Evolutionary conservation across 1,139 yeast genomes (phyloP).

Genomic region (Sugiyamaella japonica): DNA sequence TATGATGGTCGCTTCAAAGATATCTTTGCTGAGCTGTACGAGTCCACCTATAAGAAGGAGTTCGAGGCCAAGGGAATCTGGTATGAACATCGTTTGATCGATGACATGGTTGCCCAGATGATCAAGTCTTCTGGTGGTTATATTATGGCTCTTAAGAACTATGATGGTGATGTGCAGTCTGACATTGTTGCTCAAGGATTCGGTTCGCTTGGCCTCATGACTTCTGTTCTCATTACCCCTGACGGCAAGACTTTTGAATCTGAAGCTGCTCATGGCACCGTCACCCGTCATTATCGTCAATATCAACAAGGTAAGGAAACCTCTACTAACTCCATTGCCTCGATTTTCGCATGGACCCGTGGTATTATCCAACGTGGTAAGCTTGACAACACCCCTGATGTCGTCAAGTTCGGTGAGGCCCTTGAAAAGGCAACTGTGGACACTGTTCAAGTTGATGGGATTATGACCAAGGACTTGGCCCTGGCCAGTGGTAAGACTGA

Average conservation of each 20-base stretch:
- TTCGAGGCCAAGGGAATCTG: slow-evolving; percentile 81
- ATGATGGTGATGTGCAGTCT: slow-evolving; percentile 96
- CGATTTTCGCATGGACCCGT: slow-evolving; percentile 95
- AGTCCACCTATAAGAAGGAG: slow-evolving; percentile 59
- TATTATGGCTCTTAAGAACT: slow-evolving; percentile 92
- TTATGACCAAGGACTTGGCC: slow-evolving; percentile 96
- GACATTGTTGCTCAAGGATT: slow-evolving; percentile 98
- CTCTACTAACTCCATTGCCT: slow-evolving; percentile 98
- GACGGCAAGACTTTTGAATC: slow-evolving; percentile 95
- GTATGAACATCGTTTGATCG: slow-evolving; percentile 95
- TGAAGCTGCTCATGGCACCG: slow-evolving; percentile 98
- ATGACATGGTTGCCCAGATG: slow-evolving; percentile 99
- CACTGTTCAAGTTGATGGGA: slow-evolving; percentile 80
- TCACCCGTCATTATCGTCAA: slow-evolving; percentile 93
- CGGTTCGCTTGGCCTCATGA: slow-evolving; percentile 95
- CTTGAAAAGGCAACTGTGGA: slow-evolving; percentile 83
- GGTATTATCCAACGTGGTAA: slow-evolving; percentile 90
- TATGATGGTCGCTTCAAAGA: slow-evolving; percentile 96
- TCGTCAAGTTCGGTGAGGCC: slow-evolving; percentile 70
- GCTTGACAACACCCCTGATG: slow-evolving; percentile 82
- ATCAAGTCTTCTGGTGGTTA: slow-evolving; percentile 92
- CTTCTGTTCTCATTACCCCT: slow-evolving; percentile 89
- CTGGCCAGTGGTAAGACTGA: slow-evolving; percentile 83
- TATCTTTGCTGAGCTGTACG: slow-evolving; percentile 81
- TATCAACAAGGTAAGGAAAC: slow-evolving; percentile 96